Evolutionary conservation across 352 stramenopile species (phyloP), one percentile per base, ranked within the genome.

Genomic region (Pythium aphanidermatum): DNA sequence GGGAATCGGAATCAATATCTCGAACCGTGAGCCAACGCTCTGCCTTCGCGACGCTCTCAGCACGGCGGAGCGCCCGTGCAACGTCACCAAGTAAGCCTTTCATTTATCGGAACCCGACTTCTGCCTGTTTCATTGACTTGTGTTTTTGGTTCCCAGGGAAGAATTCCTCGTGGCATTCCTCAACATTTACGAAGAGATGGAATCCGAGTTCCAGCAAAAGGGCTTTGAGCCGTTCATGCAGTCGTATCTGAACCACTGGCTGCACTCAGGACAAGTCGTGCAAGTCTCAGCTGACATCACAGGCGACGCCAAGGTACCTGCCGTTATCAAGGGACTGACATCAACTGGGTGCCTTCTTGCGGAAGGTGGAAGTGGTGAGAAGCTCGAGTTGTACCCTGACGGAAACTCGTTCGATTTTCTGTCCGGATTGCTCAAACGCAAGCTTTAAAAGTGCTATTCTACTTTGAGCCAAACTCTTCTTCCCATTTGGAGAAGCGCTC

Each of bases 361-460:
- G 6, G 77, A 82, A 31, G 63, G 37, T 21, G 33, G 68, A 16
- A 56, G 77, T 19, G 78, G 81, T 24, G 66, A 79, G 12, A 64
- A 65, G 21, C 74, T 94, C 11, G 84, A 95, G 55, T 58, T 96
- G 20, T 96, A 94, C 55, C 85, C 85, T 12, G 85, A 96, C 43
- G 85, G 81, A 53, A 94, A 95, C 51, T 94, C 81, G 44, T 87
- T 96, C 35, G 83, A 96, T 59, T 93, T 96, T 44, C 63, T 96
- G 33, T 74, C 65, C 23, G 83, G 83, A 1, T 65, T 95, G 53
- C 61, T 95, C 43, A 92, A 88, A 58, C 80, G 83, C 57, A 95
- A 95, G 58, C 35, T 92, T 27, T 94, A 67, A 31, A 2, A 24
- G 16, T 40, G 8, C n/a, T 34, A 40, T n/a, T 24, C 21, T 82